These are phyloP conservation scores for Coniferiporia sulphurascens DNA, from an alignment of 1,284 basidiomycete genomes.

Conservation along the genomic window DNA sequence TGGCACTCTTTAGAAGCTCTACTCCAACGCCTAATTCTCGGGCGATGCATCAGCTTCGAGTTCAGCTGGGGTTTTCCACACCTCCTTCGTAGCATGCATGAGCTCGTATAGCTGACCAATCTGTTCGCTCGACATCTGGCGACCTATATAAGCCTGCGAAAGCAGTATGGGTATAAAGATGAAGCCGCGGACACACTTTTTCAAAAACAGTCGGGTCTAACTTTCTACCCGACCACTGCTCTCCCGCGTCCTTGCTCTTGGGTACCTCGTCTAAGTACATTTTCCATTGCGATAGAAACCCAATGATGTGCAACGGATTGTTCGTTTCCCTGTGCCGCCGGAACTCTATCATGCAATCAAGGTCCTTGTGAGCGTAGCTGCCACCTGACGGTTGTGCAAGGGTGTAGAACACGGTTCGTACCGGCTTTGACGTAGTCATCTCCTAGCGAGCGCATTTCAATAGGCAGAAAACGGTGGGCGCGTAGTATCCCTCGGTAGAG, in stretches of 20 bases:
- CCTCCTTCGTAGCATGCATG: constrained; percentile 82
- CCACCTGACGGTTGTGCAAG: neutral
- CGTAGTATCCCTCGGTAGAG: constrained; percentile 79
- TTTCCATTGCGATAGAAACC: constrained; percentile 93
- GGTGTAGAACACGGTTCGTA: constrained; percentile 28
- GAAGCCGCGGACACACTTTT: constrained; percentile 57
- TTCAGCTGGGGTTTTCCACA: constrained; percentile 63
- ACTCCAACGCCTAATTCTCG: neutral
- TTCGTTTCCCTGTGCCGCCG: constrained; percentile 71
- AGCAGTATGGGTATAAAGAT: neutral
- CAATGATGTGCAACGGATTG: constrained; percentile 87
- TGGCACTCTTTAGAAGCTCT: neutral
- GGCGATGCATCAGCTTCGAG: constrained; percentile 20
- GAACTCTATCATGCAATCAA: constrained; percentile 58
- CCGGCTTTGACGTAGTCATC: constrained; percentile 87
- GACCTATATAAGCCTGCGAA: constrained; percentile 2
- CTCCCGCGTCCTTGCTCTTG: constrained; percentile 32
- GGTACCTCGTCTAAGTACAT: constrained; percentile 77
- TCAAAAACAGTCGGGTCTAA: constrained; percentile 76
- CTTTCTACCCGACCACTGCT: constrained; percentile 59
- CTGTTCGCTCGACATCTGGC: constrained; percentile 86
- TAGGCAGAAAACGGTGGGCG: constrained; percentile 69
- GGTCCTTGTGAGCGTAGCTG: neutral
- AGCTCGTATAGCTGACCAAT: constrained; percentile 88
- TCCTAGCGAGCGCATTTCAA: constrained; percentile 82